These are phyloP conservation scores for Globisporangium parvum DNA, from an alignment of 352 stramenopile genomes.

Conservation along the genomic window DNA sequence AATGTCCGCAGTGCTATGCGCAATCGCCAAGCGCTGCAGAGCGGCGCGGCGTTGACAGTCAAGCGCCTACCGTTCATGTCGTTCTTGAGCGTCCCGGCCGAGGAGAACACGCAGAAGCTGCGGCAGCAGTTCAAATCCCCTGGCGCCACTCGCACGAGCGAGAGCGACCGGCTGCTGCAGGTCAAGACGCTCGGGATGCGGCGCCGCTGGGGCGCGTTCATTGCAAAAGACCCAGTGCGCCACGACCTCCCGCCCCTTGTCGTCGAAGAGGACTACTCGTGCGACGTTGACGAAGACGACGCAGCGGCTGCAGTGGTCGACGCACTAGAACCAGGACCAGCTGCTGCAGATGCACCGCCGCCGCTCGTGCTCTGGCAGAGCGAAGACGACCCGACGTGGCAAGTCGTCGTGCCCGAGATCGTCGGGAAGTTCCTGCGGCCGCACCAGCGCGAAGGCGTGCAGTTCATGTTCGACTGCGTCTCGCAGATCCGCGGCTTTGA, in stretches of 20 bases:
- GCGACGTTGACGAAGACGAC: slow-evolving; percentile 23
- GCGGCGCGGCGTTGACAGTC: slow-evolving; percentile 45
- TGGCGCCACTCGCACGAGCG: slow-evolving; percentile 49
- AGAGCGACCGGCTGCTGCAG: slow-evolving; percentile 72
- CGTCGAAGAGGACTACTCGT: slow-evolving; percentile 47
- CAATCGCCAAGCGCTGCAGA: slow-evolving; percentile 50
- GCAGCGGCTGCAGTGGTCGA: slow-evolving; percentile 18
- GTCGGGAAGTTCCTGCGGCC: slow-evolving; percentile 93
- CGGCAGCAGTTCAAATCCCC: slow-evolving; percentile 76
- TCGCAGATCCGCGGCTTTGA: slow-evolving; percentile 67
- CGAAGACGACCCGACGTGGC: slow-evolving; percentile 47
- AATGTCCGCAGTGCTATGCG: slow-evolving; percentile 17
- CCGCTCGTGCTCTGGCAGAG: slow-evolving; percentile 81
- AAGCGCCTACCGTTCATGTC: slow-evolving; percentile 81
- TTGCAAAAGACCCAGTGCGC: slow-evolving; percentile 50
- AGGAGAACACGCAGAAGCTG: slow-evolving; percentile 47
- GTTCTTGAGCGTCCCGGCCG: slow-evolving; percentile 63
- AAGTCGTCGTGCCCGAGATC: slow-evolving; percentile 84
- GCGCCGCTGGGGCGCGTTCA: slow-evolving; percentile 41
- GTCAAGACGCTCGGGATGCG: slow-evolving; percentile 85
- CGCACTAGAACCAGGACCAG: slow-evolving; percentile 8
- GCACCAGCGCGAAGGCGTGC: slow-evolving; percentile 94
- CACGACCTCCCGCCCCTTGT: slow-evolving; percentile 59
- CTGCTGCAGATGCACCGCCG: slow-evolving; percentile 32
- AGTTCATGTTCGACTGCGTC: slow-evolving; percentile 97